phyloP scores from a whole-genome alignment of 768 basidiomycete species.

The Hemileccinum impolitum region DNA sequence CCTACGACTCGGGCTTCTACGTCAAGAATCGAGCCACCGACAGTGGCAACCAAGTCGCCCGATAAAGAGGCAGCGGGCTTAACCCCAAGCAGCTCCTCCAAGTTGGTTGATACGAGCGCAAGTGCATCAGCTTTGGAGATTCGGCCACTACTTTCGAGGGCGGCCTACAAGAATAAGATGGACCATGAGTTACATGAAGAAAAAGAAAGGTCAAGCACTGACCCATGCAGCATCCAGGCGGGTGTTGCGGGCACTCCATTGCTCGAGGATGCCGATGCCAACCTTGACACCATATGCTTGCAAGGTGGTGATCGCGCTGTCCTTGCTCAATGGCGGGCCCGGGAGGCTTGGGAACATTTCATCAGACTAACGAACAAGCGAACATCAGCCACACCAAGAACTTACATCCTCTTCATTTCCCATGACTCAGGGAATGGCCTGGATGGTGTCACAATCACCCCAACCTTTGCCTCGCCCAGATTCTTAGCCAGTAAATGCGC shows the following conservation, averaged over 20 bases:
- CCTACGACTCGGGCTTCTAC: conserved; percentile 47
- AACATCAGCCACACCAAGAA: not conserved
- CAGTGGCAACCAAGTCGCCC: conserved; percentile 56
- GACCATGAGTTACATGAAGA: conserved; percentile 12
- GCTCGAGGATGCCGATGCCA: conserved; percentile 61
- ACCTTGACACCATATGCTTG: conserved; percentile 68
- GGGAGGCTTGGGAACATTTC: conserved; percentile 22
- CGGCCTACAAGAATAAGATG: conserved; percentile 30
- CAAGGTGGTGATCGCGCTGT: conserved; percentile 59
- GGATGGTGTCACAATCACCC: conserved; percentile 65
- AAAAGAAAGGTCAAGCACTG: conserved; percentile 25
- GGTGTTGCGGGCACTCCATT: conserved; percentile 72
- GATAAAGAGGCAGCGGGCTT: conserved; percentile 11
- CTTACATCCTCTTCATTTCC: conserved; percentile 48
- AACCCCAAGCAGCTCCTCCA: conserved; percentile 44
- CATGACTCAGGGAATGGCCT: conserved; percentile 72
- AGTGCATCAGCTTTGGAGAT: conserved; percentile 48
- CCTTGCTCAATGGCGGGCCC: conserved; percentile 32
- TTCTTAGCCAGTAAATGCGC: conserved; percentile 72
- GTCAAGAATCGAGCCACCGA: conserved; percentile 52
- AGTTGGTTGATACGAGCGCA: conserved; percentile 50
- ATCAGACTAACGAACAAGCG: conserved; percentile 2
- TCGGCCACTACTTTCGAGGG: conserved; percentile 36
- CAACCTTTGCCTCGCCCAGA: conserved; percentile 62
- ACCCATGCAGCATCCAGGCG: conserved; percentile 85